Base-by-base conservation (phyloP, 805 yeast species). In the Hanseniaspora lachancei region DNA sequence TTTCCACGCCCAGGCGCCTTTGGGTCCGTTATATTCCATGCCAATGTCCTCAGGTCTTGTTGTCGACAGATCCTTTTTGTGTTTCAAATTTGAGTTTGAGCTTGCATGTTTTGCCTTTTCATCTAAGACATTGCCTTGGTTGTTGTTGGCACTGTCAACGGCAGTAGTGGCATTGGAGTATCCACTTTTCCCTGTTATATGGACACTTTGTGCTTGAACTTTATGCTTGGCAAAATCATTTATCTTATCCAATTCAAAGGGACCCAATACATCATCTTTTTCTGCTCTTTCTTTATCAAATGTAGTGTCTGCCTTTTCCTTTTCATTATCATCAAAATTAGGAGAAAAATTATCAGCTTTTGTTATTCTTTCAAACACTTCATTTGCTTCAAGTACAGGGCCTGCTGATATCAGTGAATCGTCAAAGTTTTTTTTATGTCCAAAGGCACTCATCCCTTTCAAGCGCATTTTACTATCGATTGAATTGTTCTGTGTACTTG, bases 131-230 rank as follows among this genome's bases (percentile, higher is more conserved):
- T 41, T 46, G 3, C 41, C 10, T 21, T 46, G 29, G 29, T 51
- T 55, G 13, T 42, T 27, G 35, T 39, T 32, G 7, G 55, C 58
- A 24, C 55, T 55, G 3, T 23, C 55, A n/a, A 56, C 54, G 16
- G 58, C 58, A 12, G 58, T 56, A 15, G 58, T 56, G 8, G 58
- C 58, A 36, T 36, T 50, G 7, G 58, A 56, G 10, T 38, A 27
- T 18, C 55, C 58, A 38, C 55, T 50, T 32, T 53, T 53, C 1
- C 50, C 50, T 4, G 55, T 52, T 10, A 43, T 34, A 5, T 43
- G 47, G 16, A 36, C 24, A 18, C 47, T 42, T 38, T 38, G 52
- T 9, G 47, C 21, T 20, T 46, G 35, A 34, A 46, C 27, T 20
- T 39, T 43, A 18, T 44, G 23, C 9, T 32, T 50, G n/a, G 27